Evolutionary conservation across 768 basidiomycete genomes (phyloP), one percentile per base, ranked within the genome.

Genomic region (Xerocomus potaroensis): DNA sequence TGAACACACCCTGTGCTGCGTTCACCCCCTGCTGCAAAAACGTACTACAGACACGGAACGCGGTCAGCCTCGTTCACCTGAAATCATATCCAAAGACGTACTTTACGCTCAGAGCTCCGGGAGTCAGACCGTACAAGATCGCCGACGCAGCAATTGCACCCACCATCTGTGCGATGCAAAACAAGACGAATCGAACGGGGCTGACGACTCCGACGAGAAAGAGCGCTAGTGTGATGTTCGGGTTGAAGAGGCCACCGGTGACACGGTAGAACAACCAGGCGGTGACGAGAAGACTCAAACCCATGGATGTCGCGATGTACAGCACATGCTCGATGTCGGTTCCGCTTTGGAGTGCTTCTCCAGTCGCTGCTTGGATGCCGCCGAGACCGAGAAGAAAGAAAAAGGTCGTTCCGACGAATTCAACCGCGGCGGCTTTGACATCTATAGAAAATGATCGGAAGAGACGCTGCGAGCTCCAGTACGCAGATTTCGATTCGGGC

Each of bases 341-440:
- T 5, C 65, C 58, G 41, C 60, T 61, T 41, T 58, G 45, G 23
- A 55, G 44, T n/a, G 59, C 59, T 49, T 71, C 73, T 8, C 65
- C 60, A 5, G 72, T 64, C 1, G 77, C 69, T 3, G 80, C 79
- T 57, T 87, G 84, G 18, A 80, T 76, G 2, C 81, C 80, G 2
- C 83, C 83, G 3, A 82, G 70, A 9, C 78, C 83, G 33, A 84
- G 71, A n/a, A 81, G 70, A 22, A 86, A 71, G 64, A 87, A 86
- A 47, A 79, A 66, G 0, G 73, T 69, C 4, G 83, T 83, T 19
- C 82, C 80, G 31, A 80, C 57, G 46, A 79, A 79, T 54, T 84
- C 82, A 19, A 82, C 66, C n/a, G 62, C 48, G 3, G 80, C 79
- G 0, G 80, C 80, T 23, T 62, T 65, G 33, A 68, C 34, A 52